These are phyloP conservation scores for Taphrina flavorubra DNA, from an alignment of 1,139 yeast species.

Conservation along the genomic window DNA sequence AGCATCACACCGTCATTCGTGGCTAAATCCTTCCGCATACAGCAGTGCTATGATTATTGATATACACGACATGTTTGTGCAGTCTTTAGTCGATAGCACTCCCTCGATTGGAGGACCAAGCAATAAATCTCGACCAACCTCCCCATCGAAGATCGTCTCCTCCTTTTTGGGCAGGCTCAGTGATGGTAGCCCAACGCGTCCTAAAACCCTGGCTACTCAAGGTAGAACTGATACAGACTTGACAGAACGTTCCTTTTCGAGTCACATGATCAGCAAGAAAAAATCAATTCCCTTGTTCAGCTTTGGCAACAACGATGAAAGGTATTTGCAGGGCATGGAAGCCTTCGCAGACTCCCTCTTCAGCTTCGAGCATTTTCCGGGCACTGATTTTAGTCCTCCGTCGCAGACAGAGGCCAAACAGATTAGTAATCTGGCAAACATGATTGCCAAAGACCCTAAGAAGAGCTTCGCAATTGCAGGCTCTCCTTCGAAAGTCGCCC, in stretches of 20 bases:
- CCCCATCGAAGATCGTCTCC: constrained; percentile 33
- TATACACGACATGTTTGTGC: constrained; percentile 17
- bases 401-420: constrained; percentile 19
- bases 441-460: constrained; percentile 38
- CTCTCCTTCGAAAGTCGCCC: constrained; percentile 40
- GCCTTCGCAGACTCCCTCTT: constrained; percentile 20
- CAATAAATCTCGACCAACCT: constrained; percentile 20
- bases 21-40: constrained; percentile 9
- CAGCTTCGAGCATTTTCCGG: constrained; percentile 32
- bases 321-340: constrained; percentile 16
- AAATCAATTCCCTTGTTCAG: constrained; percentile 13
- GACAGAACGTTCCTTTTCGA: constrained; percentile 20
- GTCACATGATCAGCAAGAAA: constrained; percentile 24
- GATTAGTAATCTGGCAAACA: background rate
- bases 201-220: constrained; percentile 1
- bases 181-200: constrained; percentile 22
- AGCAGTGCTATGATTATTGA: background rate
- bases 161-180: constrained; percentile 26
- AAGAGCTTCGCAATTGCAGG: constrained; percentile 40
- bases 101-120: background rate
- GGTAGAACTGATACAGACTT: constrained; percentile 1
- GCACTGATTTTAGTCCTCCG: constrained; percentile 16
- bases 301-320: constrained; percentile 22
- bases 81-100: background rate
- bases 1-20: constrained; percentile 11